Base-by-base conservation (phyloP, 2,329 filamentous ascomycete genomes). In the Phialophora macrospora region DNA sequence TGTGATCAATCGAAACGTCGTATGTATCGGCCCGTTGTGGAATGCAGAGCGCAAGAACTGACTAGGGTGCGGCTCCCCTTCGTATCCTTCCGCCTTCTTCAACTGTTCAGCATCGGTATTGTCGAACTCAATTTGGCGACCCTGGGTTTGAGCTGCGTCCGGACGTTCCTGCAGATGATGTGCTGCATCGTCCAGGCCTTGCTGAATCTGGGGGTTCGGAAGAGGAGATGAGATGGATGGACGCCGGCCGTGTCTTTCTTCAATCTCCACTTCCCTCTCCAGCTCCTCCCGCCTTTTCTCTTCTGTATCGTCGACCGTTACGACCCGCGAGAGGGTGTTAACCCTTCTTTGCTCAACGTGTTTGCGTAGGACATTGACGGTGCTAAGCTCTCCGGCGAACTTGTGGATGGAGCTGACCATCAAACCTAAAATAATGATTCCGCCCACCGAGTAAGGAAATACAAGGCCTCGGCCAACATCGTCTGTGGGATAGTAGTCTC, bases 361-460 rank as follows among this genome's bases (percentile, higher is more conserved):
- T 48, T 82, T 83, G 63, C 82, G 82, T 57, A 90, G 77, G 26
- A 90, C 81, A 46, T 90, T 88, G 67, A 87, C 83, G 56, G 85
- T 80, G 26, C 85, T 84, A 32, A 90, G 78, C 65, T 89, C 84
- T 9, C 78, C 73, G 1, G 84, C 84, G 66, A 89, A 89, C 51
- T 82, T 90, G 38, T 91, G 86, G 68, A 96, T 92, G 46, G 90
- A 92, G 22, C 88, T 88, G 26, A 97, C 89, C 62, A 96, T 89
- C 26, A 97, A 82, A 86, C 91, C 92, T 0, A 96, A 83, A 71
- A 90, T 93, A 66, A 96, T 90, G 63, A 95, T 89, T 2, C 93
- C 93, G 6, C 93, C 82, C 0, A 96, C 86, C 0, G 93, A 89
- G 71, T 91, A 97, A 0, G 93, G 93, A 60, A 97, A 89, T 32